Evolutionary conservation across 1,284 basidiomycete species (phyloP), one percentile per base, ranked within the genome.

Genomic region (Ustilago tritici): DNA sequence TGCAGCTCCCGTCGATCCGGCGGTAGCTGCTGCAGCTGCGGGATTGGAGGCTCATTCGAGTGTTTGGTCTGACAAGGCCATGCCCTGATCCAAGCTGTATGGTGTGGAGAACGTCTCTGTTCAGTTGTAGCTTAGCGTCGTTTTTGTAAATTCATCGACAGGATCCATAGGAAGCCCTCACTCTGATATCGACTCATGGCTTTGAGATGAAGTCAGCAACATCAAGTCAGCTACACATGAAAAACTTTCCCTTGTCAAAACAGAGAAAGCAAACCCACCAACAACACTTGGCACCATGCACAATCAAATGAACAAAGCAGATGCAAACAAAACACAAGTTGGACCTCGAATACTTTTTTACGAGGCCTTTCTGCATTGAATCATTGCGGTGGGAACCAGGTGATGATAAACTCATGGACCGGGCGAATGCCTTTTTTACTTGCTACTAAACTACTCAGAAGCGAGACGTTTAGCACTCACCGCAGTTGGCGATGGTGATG

Each of bases 401-500:
- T 15, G 10, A 46, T 15, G 14, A 46, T 6, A 52, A 28, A 52
- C 32, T n/a, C n/a, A 19, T 19, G 2, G 43, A 46, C 23, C 2
- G 14, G 43, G n/a, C 19, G n/a, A 19, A 8, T 46, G 43, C 2
- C 3, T 28, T 28, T 8, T 46, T 46, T 46, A 46, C n/a, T 46
- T 46, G 43, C 23, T 19, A 15, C 43, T 46, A 10, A 46, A 19
- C 17, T 28, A n/a, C 7, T 14, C 14, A n/a, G 14, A 17, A 19
- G 14, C 9, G 52, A 35, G 52, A 17, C 56, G 64, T 59, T 82
- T 84, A 85, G 61, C 70, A 58, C 54, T 79, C 82, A 61, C 85
- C 85, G 23, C 67, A 84, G 68, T 84, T 76, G 70, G 79, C 83
- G 68, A 86, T 86, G 66, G 69, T 82, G 74, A 86, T 81, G 46